A percentile compares a stretch with the other conserved stretches of the same genome.
Evolutionary conservation across 2,329 filamentous ascomycete species (phyloP).

Genomic region (Aspergillus sp.): DNA sequence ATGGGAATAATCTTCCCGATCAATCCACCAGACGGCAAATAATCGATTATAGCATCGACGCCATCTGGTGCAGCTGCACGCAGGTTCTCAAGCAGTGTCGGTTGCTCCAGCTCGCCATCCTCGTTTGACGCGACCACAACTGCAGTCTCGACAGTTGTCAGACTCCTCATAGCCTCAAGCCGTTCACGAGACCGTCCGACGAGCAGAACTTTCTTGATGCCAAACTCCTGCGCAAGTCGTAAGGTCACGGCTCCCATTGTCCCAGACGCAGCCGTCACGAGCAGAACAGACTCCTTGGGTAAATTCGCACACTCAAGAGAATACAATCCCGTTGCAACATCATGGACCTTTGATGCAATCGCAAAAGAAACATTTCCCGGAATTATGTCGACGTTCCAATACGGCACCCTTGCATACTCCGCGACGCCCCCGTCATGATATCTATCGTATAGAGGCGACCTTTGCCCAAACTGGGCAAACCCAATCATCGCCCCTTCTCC

Average conservation of each 20-base stretch:
- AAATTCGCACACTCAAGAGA: not conserved
- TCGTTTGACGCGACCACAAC: not conserved
- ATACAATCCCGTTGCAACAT: not conserved
- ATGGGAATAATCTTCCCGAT: not conserved
- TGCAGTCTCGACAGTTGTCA: not conserved
- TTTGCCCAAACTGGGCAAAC: not conserved
- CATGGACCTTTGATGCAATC: not conserved
- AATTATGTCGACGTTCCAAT: not conserved
- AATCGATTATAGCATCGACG: not conserved
- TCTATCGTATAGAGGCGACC: not conserved
- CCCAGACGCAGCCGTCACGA: not conserved
- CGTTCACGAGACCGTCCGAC: not conserved
- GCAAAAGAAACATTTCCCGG: not conserved
- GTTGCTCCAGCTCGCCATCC: not conserved
- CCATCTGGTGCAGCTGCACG: not conserved
- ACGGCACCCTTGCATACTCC: not conserved
- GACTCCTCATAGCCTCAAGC: not conserved
- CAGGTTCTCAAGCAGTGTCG: not conserved
- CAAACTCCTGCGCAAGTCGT: not conserved
- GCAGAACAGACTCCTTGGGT: not conserved
- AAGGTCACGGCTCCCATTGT: not conserved
- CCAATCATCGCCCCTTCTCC: not conserved
- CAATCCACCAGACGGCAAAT: not conserved
- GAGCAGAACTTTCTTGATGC: not conserved
- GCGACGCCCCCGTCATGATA: not conserved